Evolutionary conservation across 2,329 filamentous ascomycete genomes (phyloP).

Genomic region (Arthrobotrys iridis): DNA sequence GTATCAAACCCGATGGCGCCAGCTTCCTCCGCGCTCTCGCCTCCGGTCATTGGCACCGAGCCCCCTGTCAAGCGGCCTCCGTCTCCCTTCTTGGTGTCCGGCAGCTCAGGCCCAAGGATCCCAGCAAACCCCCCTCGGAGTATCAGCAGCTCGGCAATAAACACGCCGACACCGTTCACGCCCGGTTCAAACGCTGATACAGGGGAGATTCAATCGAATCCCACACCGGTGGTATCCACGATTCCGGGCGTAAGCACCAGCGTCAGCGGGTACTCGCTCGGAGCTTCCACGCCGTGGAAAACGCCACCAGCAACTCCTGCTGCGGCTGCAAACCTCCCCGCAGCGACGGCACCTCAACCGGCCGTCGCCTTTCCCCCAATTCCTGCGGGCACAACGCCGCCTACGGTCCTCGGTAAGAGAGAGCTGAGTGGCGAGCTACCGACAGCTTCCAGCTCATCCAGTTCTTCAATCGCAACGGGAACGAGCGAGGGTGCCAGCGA

Average conservation of each 20-base stretch:
- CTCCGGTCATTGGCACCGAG: constrained; percentile 25
- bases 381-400: constrained; percentile 62
- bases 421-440: constrained; percentile 57
- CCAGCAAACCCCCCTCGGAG: constrained; percentile 28
- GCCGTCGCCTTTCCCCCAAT: constrained; percentile 69
- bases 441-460: constrained; percentile 58
- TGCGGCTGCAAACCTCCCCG: constrained; percentile 68
- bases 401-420: constrained; percentile 68
- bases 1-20: constrained; percentile 42
- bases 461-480: constrained; percentile 63
- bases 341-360: constrained; percentile 68
- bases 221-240: constrained; percentile 47
- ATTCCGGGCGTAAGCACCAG: constrained; percentile 61
- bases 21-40: constrained; percentile 18
- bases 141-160: constrained; percentile 69
- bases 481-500: constrained; percentile 69
- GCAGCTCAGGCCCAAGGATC: constrained; percentile 38
- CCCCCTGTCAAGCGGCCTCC: constrained; percentile 61
- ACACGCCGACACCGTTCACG: constrained; percentile 74
- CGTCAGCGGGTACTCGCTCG: constrained; percentile 70
- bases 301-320: constrained; percentile 70
- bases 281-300: constrained; percentile 67
- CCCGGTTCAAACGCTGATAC: constrained; percentile 61
- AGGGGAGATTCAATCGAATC: constrained; percentile 35
- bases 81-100: constrained; percentile 59